phyloP scores from a whole-genome alignment of 2,329 filamentous ascomycete genomes.

The Ophiostoma piceae region DNA sequence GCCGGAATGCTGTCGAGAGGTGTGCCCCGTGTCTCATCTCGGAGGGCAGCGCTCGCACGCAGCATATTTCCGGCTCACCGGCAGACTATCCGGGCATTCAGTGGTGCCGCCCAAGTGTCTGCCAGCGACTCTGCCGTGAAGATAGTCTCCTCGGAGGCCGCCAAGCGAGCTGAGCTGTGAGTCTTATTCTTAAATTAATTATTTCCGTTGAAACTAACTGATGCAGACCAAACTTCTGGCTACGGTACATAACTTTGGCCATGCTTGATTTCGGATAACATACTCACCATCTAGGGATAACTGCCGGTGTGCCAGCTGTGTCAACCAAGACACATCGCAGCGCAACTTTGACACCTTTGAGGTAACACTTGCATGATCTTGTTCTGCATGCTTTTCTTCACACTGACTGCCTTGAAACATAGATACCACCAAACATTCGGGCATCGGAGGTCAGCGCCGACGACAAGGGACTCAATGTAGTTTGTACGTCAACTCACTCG shows the following conservation, averaged over 20 bases:
- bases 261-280: too few relatives aligned
- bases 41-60: background rate
- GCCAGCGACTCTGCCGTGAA: constrained; percentile 21
- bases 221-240: constrained; percentile 28
- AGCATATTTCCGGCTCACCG: background rate
- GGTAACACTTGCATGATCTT: constrained; percentile 37
- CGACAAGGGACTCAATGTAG: constrained; percentile 41
- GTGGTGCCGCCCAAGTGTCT: constrained; percentile 20
- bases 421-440: constrained; percentile 46
- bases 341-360: constrained; percentile 63
- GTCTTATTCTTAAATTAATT: background rate
- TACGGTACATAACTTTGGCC: constrained; percentile 23
- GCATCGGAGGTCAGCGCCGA: constrained; percentile 34
- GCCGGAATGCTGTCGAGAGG: background rate
- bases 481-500: constrained; percentile 40
- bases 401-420: constrained; percentile 29
- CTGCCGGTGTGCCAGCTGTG: constrained; percentile 62
- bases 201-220: background rate
- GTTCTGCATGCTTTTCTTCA: background rate
- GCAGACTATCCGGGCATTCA: constrained; percentile 15
- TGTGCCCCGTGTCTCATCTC: background rate
- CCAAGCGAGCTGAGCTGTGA: constrained; percentile 17
- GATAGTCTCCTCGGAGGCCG: constrained; percentile 29
- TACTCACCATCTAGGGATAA: constrained; percentile 53
- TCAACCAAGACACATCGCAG: constrained; percentile 66